phyloP scores from a whole-genome alignment of 305 asterid species.

The Rubia tinctorum region DNA sequence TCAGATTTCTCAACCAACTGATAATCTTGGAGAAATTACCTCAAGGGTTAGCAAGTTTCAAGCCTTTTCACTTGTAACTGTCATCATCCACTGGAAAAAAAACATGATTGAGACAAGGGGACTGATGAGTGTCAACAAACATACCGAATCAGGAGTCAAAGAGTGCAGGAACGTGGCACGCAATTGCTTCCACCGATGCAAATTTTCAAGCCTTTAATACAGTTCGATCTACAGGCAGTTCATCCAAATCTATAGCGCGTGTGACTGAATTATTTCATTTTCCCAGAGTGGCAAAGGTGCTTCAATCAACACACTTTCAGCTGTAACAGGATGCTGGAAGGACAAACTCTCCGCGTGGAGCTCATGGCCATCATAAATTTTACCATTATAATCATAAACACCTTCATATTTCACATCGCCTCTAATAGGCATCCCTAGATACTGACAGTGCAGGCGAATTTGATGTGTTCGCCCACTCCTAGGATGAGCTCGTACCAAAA shows the following conservation, averaged over 20 bases:
- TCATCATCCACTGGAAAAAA: background rate
- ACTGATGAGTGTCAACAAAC: background rate
- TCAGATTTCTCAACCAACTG: background rate
- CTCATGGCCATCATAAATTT: constrained; percentile 58
- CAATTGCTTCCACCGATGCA: background rate
- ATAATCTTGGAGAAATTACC: background rate
- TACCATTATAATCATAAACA: constrained; percentile 70
- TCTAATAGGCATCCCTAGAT: constrained; percentile 74
- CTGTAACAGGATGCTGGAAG: constrained; percentile 81
- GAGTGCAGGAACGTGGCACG: background rate
- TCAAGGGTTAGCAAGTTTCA: background rate
- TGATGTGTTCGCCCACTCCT: constrained; percentile 92
- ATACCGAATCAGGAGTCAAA: background rate
- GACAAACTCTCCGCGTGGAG: constrained; percentile 93
- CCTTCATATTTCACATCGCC: constrained; percentile 93
- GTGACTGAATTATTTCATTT: constrained; percentile 24
- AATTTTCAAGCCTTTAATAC: background rate
- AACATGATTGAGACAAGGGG: background rate
- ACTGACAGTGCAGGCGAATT: constrained; percentile 89
- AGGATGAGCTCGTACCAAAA: constrained; percentile 73
- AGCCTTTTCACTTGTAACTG: background rate
- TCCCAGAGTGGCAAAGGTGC: constrained; percentile 87
- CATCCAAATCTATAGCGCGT: constrained; percentile 1
- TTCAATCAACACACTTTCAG: constrained; percentile 42
- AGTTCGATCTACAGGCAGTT: background rate